Conservation (phyloP, 768 basidiomycete genomes). For the Termitomyces titanicus region DNA sequence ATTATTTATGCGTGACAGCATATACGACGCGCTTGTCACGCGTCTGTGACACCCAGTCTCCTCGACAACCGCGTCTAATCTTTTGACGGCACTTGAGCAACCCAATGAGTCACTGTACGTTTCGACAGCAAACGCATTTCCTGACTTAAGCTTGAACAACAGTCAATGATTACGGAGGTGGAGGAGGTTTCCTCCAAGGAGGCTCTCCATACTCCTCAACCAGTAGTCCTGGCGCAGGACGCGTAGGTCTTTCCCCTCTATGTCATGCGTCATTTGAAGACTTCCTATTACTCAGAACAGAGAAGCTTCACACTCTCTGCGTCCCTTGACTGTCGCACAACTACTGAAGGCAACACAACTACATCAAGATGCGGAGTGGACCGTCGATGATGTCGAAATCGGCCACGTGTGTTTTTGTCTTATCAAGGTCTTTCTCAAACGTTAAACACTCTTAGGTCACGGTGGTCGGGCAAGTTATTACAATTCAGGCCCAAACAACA, state of each 20-base stretch:
- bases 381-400: constrained; percentile 74
- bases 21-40: constrained; percentile 10
- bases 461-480: constrained; percentile 69
- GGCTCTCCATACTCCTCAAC: constrained; percentile 56
- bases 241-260: constrained; percentile 24
- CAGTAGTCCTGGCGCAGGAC: constrained; percentile 59
- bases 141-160: constrained; percentile 3
- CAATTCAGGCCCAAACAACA: constrained; percentile 68
- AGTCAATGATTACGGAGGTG: constrained; percentile 42
- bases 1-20: not conserved
- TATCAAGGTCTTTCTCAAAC: not conserved
- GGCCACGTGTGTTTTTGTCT: constrained; percentile 55
- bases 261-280: not conserved
- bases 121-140: constrained; percentile 5
- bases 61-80: not conserved
- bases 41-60: constrained; percentile 2
- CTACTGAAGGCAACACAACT: constrained; percentile 73
- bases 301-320: constrained; percentile 36
- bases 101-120: constrained; percentile 44
- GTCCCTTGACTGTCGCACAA: constrained; percentile 79
- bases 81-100: not conserved
- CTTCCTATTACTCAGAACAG: constrained; percentile 23
- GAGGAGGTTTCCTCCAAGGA: constrained; percentile 56
- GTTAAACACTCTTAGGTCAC: constrained; percentile 48
- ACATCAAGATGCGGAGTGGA: constrained; percentile 88